Evolutionary conservation across 257 asterid species (phyloP), one percentile per base, ranked within the genome.

Genomic region (Rehmannia glutinosa): DNA sequence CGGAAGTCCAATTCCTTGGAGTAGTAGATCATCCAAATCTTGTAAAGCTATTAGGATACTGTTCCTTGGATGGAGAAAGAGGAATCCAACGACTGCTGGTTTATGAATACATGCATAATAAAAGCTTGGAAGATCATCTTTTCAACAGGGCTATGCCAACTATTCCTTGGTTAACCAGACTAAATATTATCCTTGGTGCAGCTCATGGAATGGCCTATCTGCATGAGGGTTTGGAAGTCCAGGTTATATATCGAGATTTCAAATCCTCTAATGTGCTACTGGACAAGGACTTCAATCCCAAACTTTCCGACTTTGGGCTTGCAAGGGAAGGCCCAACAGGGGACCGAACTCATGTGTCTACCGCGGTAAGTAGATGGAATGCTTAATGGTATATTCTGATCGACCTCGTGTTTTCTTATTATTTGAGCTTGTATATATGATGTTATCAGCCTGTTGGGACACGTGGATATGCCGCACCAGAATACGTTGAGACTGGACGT

Each of bases 251-350:
- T 80, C 83, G 98, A 38, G 97, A 92, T 74, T 92, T 92, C 80
- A 92, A 92, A 70, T 75, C 98, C 35, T 92, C 98, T 10, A 92
- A 92, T 46, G 83, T 92, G 62, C 89, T 92, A 12, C 76, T 92
- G 83, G 97, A 89, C 82, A 78, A 78, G 84, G 84, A 87, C 38
- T 89, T 92, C 74, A 82, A 71, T 19, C 79, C 98, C 11, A 92
- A 78, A 80, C 85, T 92, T 64, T 92, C 98, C 0, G 97, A 92
- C 81, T 92, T 92, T 68, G 98, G 98, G 67, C 96, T 92, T 68
- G 98, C 98, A 55, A 86, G 98, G 79, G 98, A 89, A 80, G 98
- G 98, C 16, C 98, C 98, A 15, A 58, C 68, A 7, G 97, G 86
- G 33, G 92, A 79, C 64, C 84, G 27, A 21, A 80, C 91, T 75